Base-by-base conservation (phyloP, 768 basidiomycete genomes). In the Suillus fuscotomentosus region DNA sequence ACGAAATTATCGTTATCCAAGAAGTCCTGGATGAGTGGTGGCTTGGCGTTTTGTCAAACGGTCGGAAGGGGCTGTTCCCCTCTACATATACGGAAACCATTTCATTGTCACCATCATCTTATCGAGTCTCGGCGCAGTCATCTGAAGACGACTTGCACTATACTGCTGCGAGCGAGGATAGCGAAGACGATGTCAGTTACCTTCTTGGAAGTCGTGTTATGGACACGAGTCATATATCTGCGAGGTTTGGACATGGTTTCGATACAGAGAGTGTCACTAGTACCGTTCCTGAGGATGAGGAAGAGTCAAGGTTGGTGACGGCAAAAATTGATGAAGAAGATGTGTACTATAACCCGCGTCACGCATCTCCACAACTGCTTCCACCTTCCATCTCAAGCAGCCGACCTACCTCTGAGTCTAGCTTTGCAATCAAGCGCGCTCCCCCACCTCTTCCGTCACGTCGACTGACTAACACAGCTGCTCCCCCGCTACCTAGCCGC, bases 11-110 rank as follows among this genome's bases (percentile, higher is more conserved):
- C 15, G 88, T 95, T 36, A 69, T 92, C 36, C 88, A 87, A 41
- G 93, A 96, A 73, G 91, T 95, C 1, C 79, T 94, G 41, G 91
- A 92, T 66, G 94, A 87, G 65, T 96, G 95, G 95, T 96, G 93
- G 91, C 85, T 94, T 80, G 95, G 94, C 8, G 87, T 91, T 72
- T 73, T 86, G 41, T 68, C 65, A 51, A 77, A 83, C 62, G 92
- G 91, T 2, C 81, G 81, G 66, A 86, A 83, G 60, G 95, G 95
- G 15, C 73, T 97, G 48, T 96, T 97, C 82, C 95, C 95, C 0
- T 83, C 86, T 1, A 83, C 87, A 7, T 91, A 94, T 75, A 88
- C 87, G 10, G 90, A 94, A 68, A 61, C 64, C 4, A 67, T 78
- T 60, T 62, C 64, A 9, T 67, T 60, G 54, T 47, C 59, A 9